These are phyloP conservation scores for Bolboschoenoplectus hybrid DNA, from an alignment of 202 grass and related monocot genomes.

Conservation along the genomic window DNA sequence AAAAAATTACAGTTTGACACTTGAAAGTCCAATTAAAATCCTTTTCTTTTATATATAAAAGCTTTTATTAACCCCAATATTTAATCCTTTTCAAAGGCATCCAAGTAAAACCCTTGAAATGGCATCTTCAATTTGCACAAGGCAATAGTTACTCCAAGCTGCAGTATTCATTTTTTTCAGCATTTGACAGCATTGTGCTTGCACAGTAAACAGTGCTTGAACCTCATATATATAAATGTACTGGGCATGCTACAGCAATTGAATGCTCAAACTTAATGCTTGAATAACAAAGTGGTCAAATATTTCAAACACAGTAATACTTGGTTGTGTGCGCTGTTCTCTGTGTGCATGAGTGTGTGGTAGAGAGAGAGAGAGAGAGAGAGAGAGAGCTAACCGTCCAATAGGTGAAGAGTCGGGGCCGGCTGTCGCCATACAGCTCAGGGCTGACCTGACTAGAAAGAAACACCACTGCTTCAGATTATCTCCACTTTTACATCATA, in stretches of 20 bases:
- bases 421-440: constrained; percentile 94
- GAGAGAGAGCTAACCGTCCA: constrained; percentile 72
- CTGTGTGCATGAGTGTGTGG: background rate
- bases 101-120: background rate
- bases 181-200: constrained; percentile 6
- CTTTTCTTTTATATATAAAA: too few species aligned
- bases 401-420: constrained; percentile 91
- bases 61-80: too few species aligned
- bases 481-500: constrained; percentile 23
- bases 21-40: background rate
- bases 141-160: background rate
- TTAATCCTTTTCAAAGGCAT: too few species aligned
- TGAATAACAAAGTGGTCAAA: constrained; percentile 12
- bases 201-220: constrained; percentile 14
- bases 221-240: constrained; percentile 27
- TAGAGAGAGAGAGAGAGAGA: background rate
- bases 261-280: constrained; percentile 19
- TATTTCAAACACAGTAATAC: constrained; percentile 16
- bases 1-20: background rate
- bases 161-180: background rate
- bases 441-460: constrained; percentile 99
- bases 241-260: constrained; percentile 22
- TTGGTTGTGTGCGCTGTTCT: background rate
- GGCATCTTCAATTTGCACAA: background rate
- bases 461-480: constrained; percentile 74